Conservation (phyloP, 768 basidiomycete genomes). For the Boletellus ananiceps region DNA sequence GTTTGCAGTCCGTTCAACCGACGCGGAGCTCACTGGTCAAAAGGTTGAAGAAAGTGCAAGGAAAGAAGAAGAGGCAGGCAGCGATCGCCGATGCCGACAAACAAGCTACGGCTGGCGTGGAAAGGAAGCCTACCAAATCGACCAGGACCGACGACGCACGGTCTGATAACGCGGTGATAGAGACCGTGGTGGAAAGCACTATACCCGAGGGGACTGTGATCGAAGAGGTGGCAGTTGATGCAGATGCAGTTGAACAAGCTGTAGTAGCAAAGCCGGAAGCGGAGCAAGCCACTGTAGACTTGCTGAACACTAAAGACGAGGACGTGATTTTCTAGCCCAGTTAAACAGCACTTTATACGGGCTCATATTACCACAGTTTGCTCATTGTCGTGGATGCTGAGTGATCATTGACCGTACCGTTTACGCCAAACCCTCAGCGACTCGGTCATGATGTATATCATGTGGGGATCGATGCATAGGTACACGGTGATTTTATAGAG, state of each 20-base stretch:
- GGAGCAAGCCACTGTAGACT: slow-evolving; percentile 44
- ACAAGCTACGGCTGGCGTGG: slow-evolving; percentile 6
- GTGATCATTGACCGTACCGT: slow-evolving; percentile 8
- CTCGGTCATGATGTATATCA: slow-evolving; percentile 51
- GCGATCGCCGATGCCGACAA: slow-evolving; percentile 37
- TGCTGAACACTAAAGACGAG: slow-evolving; percentile 82
- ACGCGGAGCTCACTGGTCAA: slow-evolving; percentile 6
- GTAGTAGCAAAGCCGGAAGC: slow-evolving; percentile 11
- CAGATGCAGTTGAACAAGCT: slow-evolving; percentile 23
- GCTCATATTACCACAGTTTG: slow-evolving; percentile 14
- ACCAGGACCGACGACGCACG: slow-evolving; percentile 5
- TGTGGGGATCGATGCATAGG: slow-evolving; percentile 49
- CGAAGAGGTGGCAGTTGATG: slow-evolving; percentile 15
- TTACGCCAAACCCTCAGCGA: slow-evolving; percentile 1
- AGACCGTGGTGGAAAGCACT: slow-evolving; percentile 1
- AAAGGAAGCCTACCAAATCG: slow-evolving; percentile 3
- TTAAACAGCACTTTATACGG: background rate
- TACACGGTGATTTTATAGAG: slow-evolving; percentile 60
- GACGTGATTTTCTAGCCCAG: slow-evolving; percentile 83
- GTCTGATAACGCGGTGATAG: slow-evolving; percentile 2
- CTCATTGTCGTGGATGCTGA: background rate
- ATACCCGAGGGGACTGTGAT: slow-evolving; percentile 6
- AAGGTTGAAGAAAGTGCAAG: slow-evolving; percentile 95
- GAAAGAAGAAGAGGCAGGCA: slow-evolving; percentile 89
- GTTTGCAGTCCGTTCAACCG: background rate